These are phyloP conservation scores for Ophiostoma novo-ulmi DNA, from an alignment of 2,329 filamentous ascomycete species.

Conservation along the genomic window DNA sequence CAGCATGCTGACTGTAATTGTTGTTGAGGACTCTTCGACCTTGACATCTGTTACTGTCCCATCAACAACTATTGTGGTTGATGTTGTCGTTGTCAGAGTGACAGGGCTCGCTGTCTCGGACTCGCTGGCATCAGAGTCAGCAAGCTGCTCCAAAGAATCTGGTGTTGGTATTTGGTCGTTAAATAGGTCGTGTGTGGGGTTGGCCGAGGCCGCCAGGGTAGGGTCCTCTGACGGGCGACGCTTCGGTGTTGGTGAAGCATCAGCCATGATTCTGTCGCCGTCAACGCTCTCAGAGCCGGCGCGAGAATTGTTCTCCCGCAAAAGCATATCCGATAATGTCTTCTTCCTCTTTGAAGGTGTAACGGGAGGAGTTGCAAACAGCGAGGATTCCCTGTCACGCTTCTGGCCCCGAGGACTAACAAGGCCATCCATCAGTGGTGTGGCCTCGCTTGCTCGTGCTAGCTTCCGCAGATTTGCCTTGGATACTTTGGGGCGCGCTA, in stretches of 20 bases:
- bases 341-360: constrained; percentile 52
- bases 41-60: constrained; percentile 15
- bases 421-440: constrained; percentile 13
- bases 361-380: constrained; percentile 51
- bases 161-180: constrained; percentile 23
- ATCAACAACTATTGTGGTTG: constrained; percentile 12
- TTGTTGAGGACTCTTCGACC: constrained; percentile 7
- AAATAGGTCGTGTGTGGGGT: constrained; percentile 23
- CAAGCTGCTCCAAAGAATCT: constrained; percentile 16
- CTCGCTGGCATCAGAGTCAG: constrained; percentile 17
- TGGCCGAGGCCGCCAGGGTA: neutral
- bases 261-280: neutral
- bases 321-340: constrained; percentile 26
- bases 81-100: constrained; percentile 3
- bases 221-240: neutral
- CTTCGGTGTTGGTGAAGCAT: neutral
- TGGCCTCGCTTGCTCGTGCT: constrained; percentile 14
- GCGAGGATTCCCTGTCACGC: constrained; percentile 38
- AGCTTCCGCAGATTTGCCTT: constrained; percentile 35
- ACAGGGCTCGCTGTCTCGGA: constrained; percentile 5
- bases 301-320: constrained; percentile 35
- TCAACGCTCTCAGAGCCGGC: constrained; percentile 22
- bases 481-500: constrained; percentile 48
- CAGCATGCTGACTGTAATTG: constrained; percentile 9
- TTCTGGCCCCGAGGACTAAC: constrained; percentile 31